Base-by-base conservation (phyloP, 805 yeast species). In the Barnettozyma populi region DNA sequence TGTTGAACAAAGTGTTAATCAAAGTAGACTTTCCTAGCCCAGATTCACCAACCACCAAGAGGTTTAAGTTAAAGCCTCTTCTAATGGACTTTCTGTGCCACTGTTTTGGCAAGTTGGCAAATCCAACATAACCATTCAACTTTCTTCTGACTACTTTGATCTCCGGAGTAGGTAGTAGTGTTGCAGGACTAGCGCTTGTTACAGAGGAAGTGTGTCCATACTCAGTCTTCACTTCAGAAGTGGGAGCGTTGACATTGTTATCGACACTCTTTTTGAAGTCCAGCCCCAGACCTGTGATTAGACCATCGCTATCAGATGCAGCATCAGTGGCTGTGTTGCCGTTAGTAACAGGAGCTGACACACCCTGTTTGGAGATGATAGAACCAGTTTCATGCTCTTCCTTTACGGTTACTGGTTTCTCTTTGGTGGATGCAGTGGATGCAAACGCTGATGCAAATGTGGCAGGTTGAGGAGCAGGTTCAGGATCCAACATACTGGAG, bases 91-190 rank as follows among this genome's bases (percentile, higher is more conserved):
- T 89, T 70, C 96, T 82, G 71, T 94, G 98, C 97, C 97, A 94
- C 73, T 94, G 99, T 64, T 90, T 94, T 50, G 99, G 99, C 62
- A 94, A 76, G 70, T 90, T 94, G 56, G 97, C 96, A 70, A 94
- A 94, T 6, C 99, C 99, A 48, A 94, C 99, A 64, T 86, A 90
- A 4, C 95, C 92, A 57, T 84, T 86, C 58, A 92, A 79, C 64
- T 89, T 89, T 59, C 95, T 83, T 57, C 84, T 82, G 60, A 88
- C 79, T 52, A 89, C 73, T 58, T 84, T 84, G 52, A 72, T 57
- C 43, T 70, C 73, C 20, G 72, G 69, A 46, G 65, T 70, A 38
- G 66, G 57, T n/a, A 63, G 18, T 2, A 34, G 25, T 7, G 50
- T 23, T 4, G 25, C 18, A 5, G 27, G 19, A 14, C 16, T 29